Evolutionary conservation across 805 yeast species (phyloP), one percentile per base, ranked within the genome.

Genomic region (Candida sonorensis): DNA sequence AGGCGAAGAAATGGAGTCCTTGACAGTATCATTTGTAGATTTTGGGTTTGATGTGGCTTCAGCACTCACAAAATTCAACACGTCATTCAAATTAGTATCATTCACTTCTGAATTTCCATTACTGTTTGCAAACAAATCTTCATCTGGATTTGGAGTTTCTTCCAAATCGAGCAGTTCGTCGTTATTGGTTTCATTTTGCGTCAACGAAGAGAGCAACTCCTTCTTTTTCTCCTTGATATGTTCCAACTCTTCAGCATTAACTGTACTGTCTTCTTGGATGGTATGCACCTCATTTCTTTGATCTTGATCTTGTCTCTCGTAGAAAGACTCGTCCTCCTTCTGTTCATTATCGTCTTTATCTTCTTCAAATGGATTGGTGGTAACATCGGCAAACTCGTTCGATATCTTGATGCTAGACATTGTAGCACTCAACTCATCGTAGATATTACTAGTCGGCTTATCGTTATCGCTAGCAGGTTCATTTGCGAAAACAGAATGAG

Each of bases 121-220:
- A 10, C 26, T 22, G 15, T 21, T 19, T 10, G 34, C 31, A 29
- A 43, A 47, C n/a, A 46, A 31, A 14, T 34, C 37, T 24, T 42
- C 51, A 27, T 34, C 38, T 2, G 34, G 30, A 2, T 34, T 35
- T 4, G 51, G 46, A 11, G 50, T 39, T 21, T 47, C 46, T 0
- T 31, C 14, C 10, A 44, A 23, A 4, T 38, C 22, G 8, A 35
- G 13, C 5, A 32, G 27, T 4, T 31, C 22, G 7, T 27, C 27
- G 23, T 41, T 48, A n/a, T 42, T 38, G 9, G 49, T 54, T 4
- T 61, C 55, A 21, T 59, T 62, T 21, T 52, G 51, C 6, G 72
- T 62, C 26, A 77, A 56, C 12, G 69, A 64, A 2, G 70, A 57
- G 17, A 76, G 33, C 38, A 62, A 41, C 15, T 50, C 47, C 27